Evolutionary conservation across 306 rosid genomes (phyloP).

Genomic region (Comarum palustre): DNA sequence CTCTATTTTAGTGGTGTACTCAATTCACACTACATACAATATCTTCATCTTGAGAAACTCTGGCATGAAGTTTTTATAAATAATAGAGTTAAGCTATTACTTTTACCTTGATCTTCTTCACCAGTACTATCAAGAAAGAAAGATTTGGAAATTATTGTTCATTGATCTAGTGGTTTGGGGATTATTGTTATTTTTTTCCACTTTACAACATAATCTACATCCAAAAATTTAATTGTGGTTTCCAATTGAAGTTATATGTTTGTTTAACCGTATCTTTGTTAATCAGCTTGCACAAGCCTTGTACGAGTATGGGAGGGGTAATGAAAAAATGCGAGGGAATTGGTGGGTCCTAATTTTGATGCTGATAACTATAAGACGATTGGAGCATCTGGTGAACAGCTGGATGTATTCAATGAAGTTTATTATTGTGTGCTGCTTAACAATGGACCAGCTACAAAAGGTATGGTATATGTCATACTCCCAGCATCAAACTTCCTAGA

Average conservation of each 20-base stretch:
- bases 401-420: conserved; percentile 77
- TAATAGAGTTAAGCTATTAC: not conserved
- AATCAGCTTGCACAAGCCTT: conserved; percentile 88
- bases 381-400: conserved; percentile 89
- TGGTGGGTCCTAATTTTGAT: conserved; percentile 72
- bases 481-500: not conserved
- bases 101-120: not conserved
- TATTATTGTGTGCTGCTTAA: conserved; percentile 67
- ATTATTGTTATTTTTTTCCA: not conserved
- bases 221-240: not conserved
- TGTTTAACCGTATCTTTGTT: conserved; percentile 2
- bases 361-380: conserved; percentile 62
- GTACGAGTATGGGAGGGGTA: conserved; percentile 68
- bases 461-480: conserved; percentile 33
- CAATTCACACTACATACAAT: not conserved
- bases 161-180: not conserved
- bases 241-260: not conserved
- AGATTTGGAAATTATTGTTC: too few relatives aligned
- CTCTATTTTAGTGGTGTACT: not conserved
- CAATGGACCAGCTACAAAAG: conserved; percentile 49
- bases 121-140: not conserved
- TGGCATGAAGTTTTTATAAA: not conserved
- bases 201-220: not conserved
- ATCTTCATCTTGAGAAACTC: not conserved
- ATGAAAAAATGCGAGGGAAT: conserved; percentile 47